Evolutionary conservation across 1,139 yeast genomes (phyloP), one percentile per base, ranked within the genome.

Genomic region (Oligophagozyma castellii): DNA sequence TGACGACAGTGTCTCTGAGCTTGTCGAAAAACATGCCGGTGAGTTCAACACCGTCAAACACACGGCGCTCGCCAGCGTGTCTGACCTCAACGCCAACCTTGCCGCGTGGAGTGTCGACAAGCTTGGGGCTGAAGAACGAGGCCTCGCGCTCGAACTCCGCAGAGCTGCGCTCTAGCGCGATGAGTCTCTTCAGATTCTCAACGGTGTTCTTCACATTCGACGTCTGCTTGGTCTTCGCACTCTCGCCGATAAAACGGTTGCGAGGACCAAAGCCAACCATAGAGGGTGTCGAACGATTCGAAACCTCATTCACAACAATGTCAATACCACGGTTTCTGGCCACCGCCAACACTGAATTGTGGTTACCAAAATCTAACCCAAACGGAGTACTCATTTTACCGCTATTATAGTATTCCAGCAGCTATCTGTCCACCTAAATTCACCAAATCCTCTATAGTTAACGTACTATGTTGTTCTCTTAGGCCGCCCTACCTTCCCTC

Each of bases 321-420:
- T 89, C 98, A 56, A 89, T 86, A 53, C 96, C 96, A 67, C 96
- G 75, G 72, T 86, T 86, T 60, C 92, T 79, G 38, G 96, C 96
- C 55, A 93, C 93, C 29, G 95, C 96, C 55, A 86, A 71, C 44
- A 84, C 95, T 39, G 93, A 73, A 67, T 70, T 79, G 66, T 73
- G 70, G 65, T 83, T 84, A 65, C 98, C 98, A 58, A 89, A 76
- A 73, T 89, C 98, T 61, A 89, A 78, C 67, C 96, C 98, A 53
- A 86, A 81, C 60, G 96, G 95, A 57, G 81, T 73, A 57, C 81
- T 73, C 79, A 75, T 75, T 30, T 44, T 62, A 25, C 22, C 12
- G n/a, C n/a, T n/a, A n/a, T n/a, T n/a, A n/a, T n/a, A n/a, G n/a
- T n/a, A n/a, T n/a, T n/a, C n/a, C n/a, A n/a, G n/a, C n/a, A n/a